These are phyloP conservation scores for Tricharina praecox DNA, from an alignment of 495 filamentous ascomycete species.

Conservation along the genomic window DNA sequence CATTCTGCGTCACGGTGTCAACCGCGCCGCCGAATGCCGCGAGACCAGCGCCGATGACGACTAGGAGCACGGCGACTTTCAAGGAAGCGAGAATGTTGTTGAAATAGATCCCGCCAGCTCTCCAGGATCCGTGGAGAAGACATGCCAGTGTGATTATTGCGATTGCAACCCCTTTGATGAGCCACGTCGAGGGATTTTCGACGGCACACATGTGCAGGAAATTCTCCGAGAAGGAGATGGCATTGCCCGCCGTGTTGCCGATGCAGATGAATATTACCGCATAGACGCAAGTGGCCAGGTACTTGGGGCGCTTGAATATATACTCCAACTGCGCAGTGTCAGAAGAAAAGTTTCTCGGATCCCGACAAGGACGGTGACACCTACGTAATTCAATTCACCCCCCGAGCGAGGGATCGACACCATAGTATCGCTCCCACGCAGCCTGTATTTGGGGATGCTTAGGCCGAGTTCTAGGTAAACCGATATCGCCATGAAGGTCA, in stretches of 20 bases:
- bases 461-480: conserved; percentile 35
- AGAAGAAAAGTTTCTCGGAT: too few species aligned
- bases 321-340: conserved; percentile 30
- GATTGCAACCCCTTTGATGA: conserved; percentile 32
- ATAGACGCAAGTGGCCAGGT: conserved; percentile 32
- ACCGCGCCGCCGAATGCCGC: conserved; percentile 19
- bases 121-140: conserved; percentile 33
- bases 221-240: conserved; percentile 30
- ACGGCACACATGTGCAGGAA: conserved; percentile 26
- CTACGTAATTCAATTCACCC: conserved; percentile 38
- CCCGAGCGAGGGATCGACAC: conserved; percentile 32
- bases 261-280: conserved; percentile 34
- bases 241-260: conserved; percentile 36
- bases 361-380: conserved; percentile 9
- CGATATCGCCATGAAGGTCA: conserved; percentile 31
- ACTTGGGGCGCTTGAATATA: conserved; percentile 28
- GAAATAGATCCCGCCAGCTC: conserved; percentile 34
- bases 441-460: conserved; percentile 29
- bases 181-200: conserved; percentile 11
- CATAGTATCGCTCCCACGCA: conserved; percentile 19
- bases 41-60: conserved; percentile 30
- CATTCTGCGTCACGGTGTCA: conserved; percentile 7
- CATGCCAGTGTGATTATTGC: conserved; percentile 29
- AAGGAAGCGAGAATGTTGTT: conserved; percentile 36
- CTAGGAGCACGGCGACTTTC: conserved; percentile 33